A percentile compares a stretch with the other conserved stretches of the same genome.
phyloP scores from a whole-genome alignment of 768 basidiomycete species.

The Dacryopinax spathularia region DNA sequence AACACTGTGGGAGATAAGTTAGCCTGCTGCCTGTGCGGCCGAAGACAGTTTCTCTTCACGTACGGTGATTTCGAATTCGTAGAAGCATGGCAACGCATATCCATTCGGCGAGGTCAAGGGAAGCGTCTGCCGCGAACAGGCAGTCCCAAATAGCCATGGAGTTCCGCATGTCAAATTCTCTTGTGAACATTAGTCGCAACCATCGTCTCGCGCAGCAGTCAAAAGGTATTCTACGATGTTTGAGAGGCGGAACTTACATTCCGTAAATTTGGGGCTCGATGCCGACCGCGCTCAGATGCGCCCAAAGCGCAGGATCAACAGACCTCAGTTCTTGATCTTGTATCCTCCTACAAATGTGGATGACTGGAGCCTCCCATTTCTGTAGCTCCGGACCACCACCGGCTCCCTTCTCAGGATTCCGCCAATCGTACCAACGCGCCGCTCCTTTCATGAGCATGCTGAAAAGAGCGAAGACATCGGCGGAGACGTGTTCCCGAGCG shows the following conservation, averaged over 20 bases:
- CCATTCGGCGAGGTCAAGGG: conserved; percentile 67
- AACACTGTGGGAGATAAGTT: conserved; percentile 43
- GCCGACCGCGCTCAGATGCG: conserved; percentile 57
- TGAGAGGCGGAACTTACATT: conserved; percentile 43
- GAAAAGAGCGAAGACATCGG: conserved; percentile 83
- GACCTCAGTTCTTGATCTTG: conserved; percentile 58
- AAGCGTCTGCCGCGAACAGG: conserved; percentile 73
- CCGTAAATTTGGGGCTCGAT: conserved; percentile 96
- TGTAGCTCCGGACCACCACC: conserved; percentile 22
- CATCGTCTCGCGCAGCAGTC: conserved; percentile 49
- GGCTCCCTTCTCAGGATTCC: conserved; percentile 16
- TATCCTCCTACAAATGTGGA: conserved; percentile 64
- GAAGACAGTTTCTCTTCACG: conserved; percentile 26
- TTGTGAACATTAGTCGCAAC: conserved; percentile 82
- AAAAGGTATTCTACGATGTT: background rate
- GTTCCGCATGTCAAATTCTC: conserved; percentile 71
- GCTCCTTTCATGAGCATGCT: conserved; percentile 60
- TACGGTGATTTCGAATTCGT: conserved; percentile 77
- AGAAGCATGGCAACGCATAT: conserved; percentile 90
- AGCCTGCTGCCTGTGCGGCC: background rate
- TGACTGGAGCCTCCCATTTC: conserved; percentile 72
- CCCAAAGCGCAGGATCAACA: conserved; percentile 68
- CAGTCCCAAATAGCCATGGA: conserved; percentile 92
- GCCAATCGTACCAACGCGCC: conserved; percentile 56
- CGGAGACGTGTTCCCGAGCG: conserved; percentile 53